Percentiles rank a stretch among this genome's conserved stretches.
These are phyloP conservation scores for Suillus fuscotomentosus DNA, from an alignment of 768 basidiomycete species.

Conservation along the genomic window DNA sequence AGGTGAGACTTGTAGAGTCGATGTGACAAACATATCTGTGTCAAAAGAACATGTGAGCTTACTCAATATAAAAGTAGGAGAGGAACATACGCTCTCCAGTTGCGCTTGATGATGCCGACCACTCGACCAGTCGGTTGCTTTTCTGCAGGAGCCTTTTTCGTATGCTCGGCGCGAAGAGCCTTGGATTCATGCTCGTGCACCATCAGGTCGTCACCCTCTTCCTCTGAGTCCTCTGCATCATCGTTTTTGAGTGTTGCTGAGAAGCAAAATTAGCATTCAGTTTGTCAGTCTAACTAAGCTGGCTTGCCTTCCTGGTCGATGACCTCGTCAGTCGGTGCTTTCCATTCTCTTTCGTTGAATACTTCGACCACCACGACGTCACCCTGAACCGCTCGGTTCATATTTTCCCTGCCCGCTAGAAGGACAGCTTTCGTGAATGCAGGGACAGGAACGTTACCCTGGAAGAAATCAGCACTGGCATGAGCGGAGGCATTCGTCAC, in stretches of 20 bases:
- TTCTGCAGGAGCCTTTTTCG: constrained; percentile 41
- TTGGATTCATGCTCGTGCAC: constrained; percentile 39
- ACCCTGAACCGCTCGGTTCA: constrained; percentile 94
- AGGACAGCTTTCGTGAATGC: constrained; percentile 77
- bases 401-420: constrained; percentile 84
- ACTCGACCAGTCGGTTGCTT: constrained; percentile 90
- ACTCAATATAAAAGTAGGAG: neutral
- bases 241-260: constrained; percentile 85
- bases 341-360: constrained; percentile 88
- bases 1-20: constrained; percentile 83
- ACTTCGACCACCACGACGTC: constrained; percentile 92
- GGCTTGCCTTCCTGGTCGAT: constrained; percentile 85
- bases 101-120: constrained; percentile 90
- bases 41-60: neutral
- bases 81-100: constrained; percentile 86
- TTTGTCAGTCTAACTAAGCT: neutral
- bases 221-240: constrained; percentile 74
- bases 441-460: constrained; percentile 82
- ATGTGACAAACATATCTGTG: constrained; percentile 91
- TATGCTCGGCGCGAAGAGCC: constrained; percentile 25
- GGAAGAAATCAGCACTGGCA: constrained; percentile 1
- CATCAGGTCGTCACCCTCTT: constrained; percentile 47
- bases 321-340: constrained; percentile 87
- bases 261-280: constrained; percentile 6
- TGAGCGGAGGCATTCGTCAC: neutral